Base-by-base conservation (phyloP, 2,329 filamentous ascomycete genomes). In the Penicillium hordei region DNA sequence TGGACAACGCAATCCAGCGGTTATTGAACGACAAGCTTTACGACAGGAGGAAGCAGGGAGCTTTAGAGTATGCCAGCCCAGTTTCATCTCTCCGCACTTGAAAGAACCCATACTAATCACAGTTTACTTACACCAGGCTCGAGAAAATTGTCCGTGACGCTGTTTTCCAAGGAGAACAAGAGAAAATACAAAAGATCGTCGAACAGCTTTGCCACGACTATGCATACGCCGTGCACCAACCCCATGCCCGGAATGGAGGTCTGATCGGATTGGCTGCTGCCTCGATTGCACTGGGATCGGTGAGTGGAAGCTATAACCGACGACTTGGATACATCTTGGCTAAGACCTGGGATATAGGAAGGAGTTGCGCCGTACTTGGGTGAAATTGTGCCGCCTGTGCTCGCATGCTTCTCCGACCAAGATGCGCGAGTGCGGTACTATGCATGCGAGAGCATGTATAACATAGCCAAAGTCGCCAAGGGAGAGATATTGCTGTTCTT, bases 381-480 rank as follows among this genome's bases (percentile, higher is more conserved):
- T 71, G 89, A 93, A 68, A 97, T 99, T 67, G 93, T 99, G 0
- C 93, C 93, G 45, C 95, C 95, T 3, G 94, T 99, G 5, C 83
- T 99, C 45, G 94, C 94, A 52, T 99, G 95, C 80, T 99, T 99
- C 76, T 91, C 90, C 57, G 95, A 99, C 68, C 94, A 97, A 79
- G 94, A 99, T 88, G 93, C 94, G 29, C 86, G 94, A 58, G 94
- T 97, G 33, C 86, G 94, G 63, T 99, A 99, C 76, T 99, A 99
- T 78, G 94, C 94, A 25, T 99, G 94, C 78, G 94, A 99, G 80
- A 95, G 93, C 75, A 99, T 99, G 94, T 99, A 99, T 79, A 99
- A 99, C 76, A 99, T 99, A 72, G 93, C 94, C 71, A 99, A 99
- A 78, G 94, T 99, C 48, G 94, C 93, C 60, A 99, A 99, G 77